Percentiles rank a stretch among this genome's conserved stretches.
These are phyloP conservation scores for Colletotrichum gigasporum DNA, from an alignment of 2,329 filamentous ascomycete species.

Conservation along the genomic window DNA sequence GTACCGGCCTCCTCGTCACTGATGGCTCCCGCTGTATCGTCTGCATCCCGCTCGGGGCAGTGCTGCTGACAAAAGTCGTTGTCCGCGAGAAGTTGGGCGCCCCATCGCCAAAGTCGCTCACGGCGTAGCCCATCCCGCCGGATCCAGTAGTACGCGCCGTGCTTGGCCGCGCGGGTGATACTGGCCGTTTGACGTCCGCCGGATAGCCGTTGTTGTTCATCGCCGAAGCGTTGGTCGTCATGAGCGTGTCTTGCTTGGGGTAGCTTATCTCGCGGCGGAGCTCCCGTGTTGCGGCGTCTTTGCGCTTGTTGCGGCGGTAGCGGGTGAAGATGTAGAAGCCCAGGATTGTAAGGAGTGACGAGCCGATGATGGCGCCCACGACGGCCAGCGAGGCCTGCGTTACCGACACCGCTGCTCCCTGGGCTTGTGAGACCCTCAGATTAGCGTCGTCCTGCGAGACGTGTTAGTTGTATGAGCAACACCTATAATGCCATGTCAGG, in stretches of 20 bases:
- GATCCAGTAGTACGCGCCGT: conserved; percentile 26
- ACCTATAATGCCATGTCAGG: conserved; percentile 32
- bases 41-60: background rate
- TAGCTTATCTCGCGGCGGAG: conserved; percentile 34
- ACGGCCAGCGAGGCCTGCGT: conserved; percentile 53
- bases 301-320: conserved; percentile 36
- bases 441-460: conserved; percentile 37
- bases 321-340: conserved; percentile 47
- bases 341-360: conserved; percentile 49
- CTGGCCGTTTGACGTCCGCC: conserved; percentile 36
- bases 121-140: conserved; percentile 11
- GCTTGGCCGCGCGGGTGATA: conserved; percentile 25
- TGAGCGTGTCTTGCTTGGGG: conserved; percentile 34
- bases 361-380: conserved; percentile 52
- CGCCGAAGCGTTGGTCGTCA: conserved; percentile 21
- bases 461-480: background rate
- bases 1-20: conserved; percentile 10
- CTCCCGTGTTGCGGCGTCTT: conserved; percentile 4
- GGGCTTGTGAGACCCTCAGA: conserved; percentile 42
- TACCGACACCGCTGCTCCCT: conserved; percentile 49
- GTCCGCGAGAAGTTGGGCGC: conserved; percentile 19
- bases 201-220: conserved; percentile 33
- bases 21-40: conserved; percentile 2
- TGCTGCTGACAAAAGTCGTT: conserved; percentile 15
- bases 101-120: conserved; percentile 18